Percentiles rank a stretch among this genome's conserved stretches.
Conservation (phyloP, 371 early-diverging fungal genomes). For the Funneliformis caledonium region DNA sequence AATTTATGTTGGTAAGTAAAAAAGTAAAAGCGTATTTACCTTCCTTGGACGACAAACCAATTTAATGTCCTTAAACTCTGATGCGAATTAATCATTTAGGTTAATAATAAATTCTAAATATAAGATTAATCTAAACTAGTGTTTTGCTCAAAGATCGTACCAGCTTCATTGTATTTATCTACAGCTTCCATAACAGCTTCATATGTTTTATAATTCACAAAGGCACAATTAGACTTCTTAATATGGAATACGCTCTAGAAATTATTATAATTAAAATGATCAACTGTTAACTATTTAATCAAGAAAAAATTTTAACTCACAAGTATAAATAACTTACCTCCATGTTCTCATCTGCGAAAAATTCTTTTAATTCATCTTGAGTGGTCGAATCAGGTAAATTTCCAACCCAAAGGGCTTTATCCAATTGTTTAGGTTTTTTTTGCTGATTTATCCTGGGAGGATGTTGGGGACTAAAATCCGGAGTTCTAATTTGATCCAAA, state of each 20-base stretch:
- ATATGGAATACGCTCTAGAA: constrained; percentile 51
- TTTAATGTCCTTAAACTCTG: constrained; percentile 50
- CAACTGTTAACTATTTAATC: neutral
- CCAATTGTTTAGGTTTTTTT: constrained; percentile 54
- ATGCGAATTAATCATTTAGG: neutral
- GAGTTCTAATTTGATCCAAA: constrained; percentile 20
- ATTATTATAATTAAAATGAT: neutral
- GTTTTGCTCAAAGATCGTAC: neutral
- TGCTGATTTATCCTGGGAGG: constrained; percentile 42
- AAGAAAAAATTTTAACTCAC: neutral
- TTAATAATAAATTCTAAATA: neutral
- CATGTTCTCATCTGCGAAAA: constrained; percentile 47
- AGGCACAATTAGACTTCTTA: constrained; percentile 53
- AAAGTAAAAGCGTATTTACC: constrained; percentile 26
- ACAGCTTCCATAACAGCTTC: constrained; percentile 53
- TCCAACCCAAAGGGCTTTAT: constrained; percentile 57
- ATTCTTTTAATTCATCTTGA: constrained; percentile 48
- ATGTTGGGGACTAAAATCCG: constrained; percentile 38
- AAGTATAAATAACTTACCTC: constrained; percentile 34
- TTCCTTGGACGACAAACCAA: constrained; percentile 52
- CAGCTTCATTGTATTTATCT: constrained; percentile 48
- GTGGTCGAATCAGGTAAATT: constrained; percentile 52
- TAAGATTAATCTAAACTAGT: neutral
- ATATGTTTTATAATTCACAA: constrained; percentile 53
- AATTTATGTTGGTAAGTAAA: neutral